Base-by-base conservation (phyloP, 1,284 basidiomycete genomes). In the Papiliotrema fonsecae region DNA sequence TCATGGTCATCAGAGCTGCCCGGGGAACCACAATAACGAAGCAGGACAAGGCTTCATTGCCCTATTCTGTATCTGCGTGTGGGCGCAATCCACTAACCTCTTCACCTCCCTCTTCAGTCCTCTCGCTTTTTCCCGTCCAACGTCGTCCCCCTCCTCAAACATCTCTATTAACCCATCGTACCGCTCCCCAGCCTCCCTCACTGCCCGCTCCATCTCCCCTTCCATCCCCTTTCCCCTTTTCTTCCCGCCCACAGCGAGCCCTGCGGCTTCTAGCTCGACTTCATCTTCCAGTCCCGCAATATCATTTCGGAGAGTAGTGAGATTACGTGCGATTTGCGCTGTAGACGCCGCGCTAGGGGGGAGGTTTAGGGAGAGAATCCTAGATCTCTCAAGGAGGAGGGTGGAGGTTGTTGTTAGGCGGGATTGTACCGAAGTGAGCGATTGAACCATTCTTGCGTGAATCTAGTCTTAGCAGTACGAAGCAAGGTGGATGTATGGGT, bases 361-460 rank as follows among this genome's bases (percentile, higher is more conserved):
- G 36, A 74, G 62, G 25, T 64, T 64, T 24, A 74, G 63, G 1
- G 65, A 66, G 45, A 73, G 47, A 41, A 74, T 62, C 19, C 72
- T 69, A 4, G 64, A 64, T 39, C 72, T 61, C 50, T 74, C 72
- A 41, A 74, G 60, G 2, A 74, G 60, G 46, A 69, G 63, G 7
- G 67, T 53, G 16, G 71, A 70, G 24, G 68, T 63, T n/a, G 67
- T 62, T 4, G 69, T 70, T 7, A 73, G 61, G 22, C 68, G 59
- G 19, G 40, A 39, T 42, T 48, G 46, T 4, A 42, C 21, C 16
- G 47, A 42, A n/a, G 24, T 18, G 38, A 48, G 46, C 16, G 19
- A 18, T n/a, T 10, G n/a, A 11, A 34, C 13, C 43, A 45, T 45
- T n/a, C n/a, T n/a, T n/a, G n/a, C n/a, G n/a, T n/a, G n/a, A n/a